phyloP scores from a whole-genome alignment of 192 early-diverging fungal species.

The Backusella westeae region DNA sequence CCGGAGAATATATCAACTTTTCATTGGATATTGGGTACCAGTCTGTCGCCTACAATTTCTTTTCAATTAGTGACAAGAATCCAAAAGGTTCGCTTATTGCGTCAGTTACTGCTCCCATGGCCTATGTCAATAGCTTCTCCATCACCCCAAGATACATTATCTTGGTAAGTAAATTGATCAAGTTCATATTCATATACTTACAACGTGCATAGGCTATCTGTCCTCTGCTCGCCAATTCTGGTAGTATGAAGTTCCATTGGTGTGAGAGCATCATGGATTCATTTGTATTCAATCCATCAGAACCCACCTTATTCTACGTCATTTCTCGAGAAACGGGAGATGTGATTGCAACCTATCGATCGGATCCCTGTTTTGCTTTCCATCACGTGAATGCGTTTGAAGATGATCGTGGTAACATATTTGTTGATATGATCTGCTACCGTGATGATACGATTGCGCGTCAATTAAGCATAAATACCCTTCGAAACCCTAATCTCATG shows the following conservation, averaged over 20 bases:
- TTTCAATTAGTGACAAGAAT: constrained; percentile 57
- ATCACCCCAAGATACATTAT: constrained; percentile 74
- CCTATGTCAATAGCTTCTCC: constrained; percentile 75
- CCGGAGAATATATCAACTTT: constrained; percentile 75
- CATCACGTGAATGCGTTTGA: constrained; percentile 77
- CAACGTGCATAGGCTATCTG: background rate
- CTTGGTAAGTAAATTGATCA: constrained; percentile 38
- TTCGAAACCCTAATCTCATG: constrained; percentile 42
- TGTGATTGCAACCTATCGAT: constrained; percentile 66
- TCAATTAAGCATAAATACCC: constrained; percentile 47
- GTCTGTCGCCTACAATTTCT: constrained; percentile 63
- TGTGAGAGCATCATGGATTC: constrained; percentile 70
- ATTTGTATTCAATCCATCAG: constrained; percentile 55
- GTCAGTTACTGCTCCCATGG: constrained; percentile 59
- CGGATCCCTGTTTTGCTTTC: constrained; percentile 52
- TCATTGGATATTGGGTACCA: constrained; percentile 69
- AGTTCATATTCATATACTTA: background rate
- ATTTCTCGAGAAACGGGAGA: constrained; percentile 67
- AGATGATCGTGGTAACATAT: constrained; percentile 46
- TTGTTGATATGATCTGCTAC: constrained; percentile 59
- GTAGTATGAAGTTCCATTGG: constrained; percentile 67
- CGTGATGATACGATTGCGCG: constrained; percentile 56
- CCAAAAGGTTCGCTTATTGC: constrained; percentile 67
- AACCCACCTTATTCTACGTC: constrained; percentile 68
- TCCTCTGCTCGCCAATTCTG: constrained; percentile 61